Conservation (phyloP, 768 basidiomycete species). For the Lactarius trivialis region DNA sequence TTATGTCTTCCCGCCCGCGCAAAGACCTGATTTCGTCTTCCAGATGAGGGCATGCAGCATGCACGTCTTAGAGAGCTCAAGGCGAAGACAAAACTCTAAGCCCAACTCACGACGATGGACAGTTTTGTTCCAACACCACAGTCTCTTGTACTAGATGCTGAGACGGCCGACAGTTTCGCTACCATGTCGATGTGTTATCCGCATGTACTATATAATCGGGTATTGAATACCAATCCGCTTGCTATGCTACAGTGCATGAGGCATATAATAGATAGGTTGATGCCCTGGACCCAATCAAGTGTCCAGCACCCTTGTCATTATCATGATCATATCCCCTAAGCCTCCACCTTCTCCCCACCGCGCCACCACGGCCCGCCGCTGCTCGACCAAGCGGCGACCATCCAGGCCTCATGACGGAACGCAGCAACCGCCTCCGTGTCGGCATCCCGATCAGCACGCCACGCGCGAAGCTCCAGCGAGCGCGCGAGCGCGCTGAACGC, state of each 20-base stretch:
- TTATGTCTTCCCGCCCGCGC: neutral
- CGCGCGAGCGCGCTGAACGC: constrained; percentile 62
- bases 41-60: constrained; percentile 41
- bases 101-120: too few species aligned
- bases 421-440: constrained; percentile 64
- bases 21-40: constrained; percentile 1
- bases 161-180: neutral
- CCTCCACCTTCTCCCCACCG: constrained; percentile 11
- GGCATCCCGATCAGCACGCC: constrained; percentile 64
- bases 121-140: neutral
- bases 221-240: constrained; percentile 10
- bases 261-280: neutral
- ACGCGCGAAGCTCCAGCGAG: constrained; percentile 53
- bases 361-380: constrained; percentile 23
- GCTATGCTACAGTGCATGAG: constrained; percentile 17
- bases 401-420: constrained; percentile 64
- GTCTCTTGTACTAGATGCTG: neutral
- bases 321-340: neutral
- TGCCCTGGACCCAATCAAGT: neutral
- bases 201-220: neutral
- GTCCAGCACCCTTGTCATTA: neutral
- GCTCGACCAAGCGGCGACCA: constrained; percentile 34
- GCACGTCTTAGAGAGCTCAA: constrained; percentile 33
- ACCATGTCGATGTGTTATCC: neutral
- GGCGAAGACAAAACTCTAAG: constrained; percentile 14